Base-by-base conservation (phyloP, 805 yeast species). In the Monosporozyma siamensis region DNA sequence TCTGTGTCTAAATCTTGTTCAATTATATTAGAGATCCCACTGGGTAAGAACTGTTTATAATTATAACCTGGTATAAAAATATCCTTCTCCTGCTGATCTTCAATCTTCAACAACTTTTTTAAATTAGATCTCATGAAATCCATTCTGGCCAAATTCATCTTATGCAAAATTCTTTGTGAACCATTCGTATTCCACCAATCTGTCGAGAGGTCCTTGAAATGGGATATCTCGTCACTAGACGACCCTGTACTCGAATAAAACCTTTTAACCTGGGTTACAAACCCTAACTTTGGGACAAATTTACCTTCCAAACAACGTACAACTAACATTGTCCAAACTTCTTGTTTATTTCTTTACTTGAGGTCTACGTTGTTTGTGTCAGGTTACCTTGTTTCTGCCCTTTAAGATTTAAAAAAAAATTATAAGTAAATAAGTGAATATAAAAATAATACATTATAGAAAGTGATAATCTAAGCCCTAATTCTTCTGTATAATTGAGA, bases 181-280 rank as follows among this genome's bases (percentile, higher is more conserved):
- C 98, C 98, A 49, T 79, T 65, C 11, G 84, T 78, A 53, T 92
- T 95, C 98, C 99, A 92, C 99, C 99, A 92, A n/a, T 86, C 64
- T n/a, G 82, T 70, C 1, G 99, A 98, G 36, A 92, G 69, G 26
- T 80, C 76, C 52, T 84, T 78, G 64, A 92, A 92, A 62, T 92
- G 97, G 8, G 72, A 64, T 60, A 80, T 69, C 58, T 90, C 97
- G 5, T 78, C 77, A 6, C 65, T 66, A 3, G 63, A 53, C 7
- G 59, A 46, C 15, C 38, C 45, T 11, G 58, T 51, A 21, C 41
- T 27, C 4, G 32, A 29, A 12, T 29, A 29, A 14, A 29, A 14
- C 14, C 18, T 15, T 29, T 29, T 29, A 15, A 20, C 20, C 6
- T 7, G 7, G 6, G 32, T 18, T 6, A 20, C 8, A 29, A 29